Base-by-base conservation (phyloP, 257 asterid genomes). In the Fraxinus cuspidata region DNA sequence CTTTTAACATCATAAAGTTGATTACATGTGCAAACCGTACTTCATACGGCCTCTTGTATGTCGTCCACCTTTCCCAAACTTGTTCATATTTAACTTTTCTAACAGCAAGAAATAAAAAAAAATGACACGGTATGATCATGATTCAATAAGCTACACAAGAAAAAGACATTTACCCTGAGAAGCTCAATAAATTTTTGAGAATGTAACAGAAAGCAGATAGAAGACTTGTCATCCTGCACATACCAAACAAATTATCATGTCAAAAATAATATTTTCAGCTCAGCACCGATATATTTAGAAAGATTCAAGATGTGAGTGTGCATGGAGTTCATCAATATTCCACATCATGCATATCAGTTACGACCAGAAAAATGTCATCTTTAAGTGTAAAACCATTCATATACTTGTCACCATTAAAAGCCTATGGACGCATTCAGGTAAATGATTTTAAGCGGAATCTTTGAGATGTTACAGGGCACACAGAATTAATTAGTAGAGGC, bases 161-260 rank as follows among this genome's bases (percentile, higher is more conserved):
- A 35, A 70, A 72, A 73, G 51, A 75, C 35, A 72, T 74, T 87
- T 88, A 95, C 98, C 94, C 96, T 92, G 78, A 93, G 90, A 42
- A 93, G 94, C 89, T 91, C 97, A 78, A 92, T 88, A 77, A 90
- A 93, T 38, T 90, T 92, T 89, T 93, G 99, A 85, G 94, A 87
- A n/a, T 89, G 91, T 42, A 93, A 88, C 88, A 92, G 74, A 83
- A 93, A 92, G 86, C 96, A 92, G 71, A 92, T 78, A 66, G 96
- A 77, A 64, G 99, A 93, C 40, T 86, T 84, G 72, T 77, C 92
- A 82, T 90, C 97, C 99, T 90, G 92, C 86, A 87, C 71, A 83
- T 69, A 72, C 47, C 3, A 74, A 74, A 77, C 82, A 51, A 72
- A 5, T 31, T 15, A 69, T 85, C 83, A 29, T 49, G 49, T 66